Evolutionary conservation across 2,329 filamentous ascomycete genomes (phyloP).

Genomic region (Hypoxylon sp.): DNA sequence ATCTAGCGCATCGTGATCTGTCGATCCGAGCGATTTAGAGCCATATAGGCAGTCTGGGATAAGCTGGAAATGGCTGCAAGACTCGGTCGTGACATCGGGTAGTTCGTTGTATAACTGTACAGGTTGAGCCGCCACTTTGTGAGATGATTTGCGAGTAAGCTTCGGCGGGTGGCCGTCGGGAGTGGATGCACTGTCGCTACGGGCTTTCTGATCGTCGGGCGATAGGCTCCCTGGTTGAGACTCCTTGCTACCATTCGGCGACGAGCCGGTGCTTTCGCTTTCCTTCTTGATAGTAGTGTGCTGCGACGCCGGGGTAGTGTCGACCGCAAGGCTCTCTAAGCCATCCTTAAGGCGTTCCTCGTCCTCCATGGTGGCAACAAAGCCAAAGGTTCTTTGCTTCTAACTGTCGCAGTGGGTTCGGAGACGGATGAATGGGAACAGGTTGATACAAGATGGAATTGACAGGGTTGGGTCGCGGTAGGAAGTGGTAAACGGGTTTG

Average conservation of each 20-base stretch:
- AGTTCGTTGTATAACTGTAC: constrained; percentile 79
- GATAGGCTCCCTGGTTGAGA: constrained; percentile 62
- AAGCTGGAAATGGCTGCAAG: constrained; percentile 81
- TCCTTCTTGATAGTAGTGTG: constrained; percentile 59
- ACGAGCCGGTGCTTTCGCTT: constrained; percentile 56
- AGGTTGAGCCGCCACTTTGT: constrained; percentile 75
- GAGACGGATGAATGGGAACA: constrained; percentile 16
- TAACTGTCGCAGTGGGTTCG: constrained; percentile 25
- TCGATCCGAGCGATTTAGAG: constrained; percentile 90
- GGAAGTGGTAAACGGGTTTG: constrained; percentile 23
- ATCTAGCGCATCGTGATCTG: constrained; percentile 90
- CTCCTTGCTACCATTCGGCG: constrained; percentile 59
- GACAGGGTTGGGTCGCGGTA: constrained; percentile 17
- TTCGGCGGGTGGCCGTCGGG: constrained; percentile 75
- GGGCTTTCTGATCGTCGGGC: constrained; percentile 62
- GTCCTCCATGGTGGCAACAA: constrained; percentile 52
- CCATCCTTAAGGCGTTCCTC: constrained; percentile 52
- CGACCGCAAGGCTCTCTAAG: constrained; percentile 62
- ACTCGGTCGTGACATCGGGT: constrained; percentile 83
- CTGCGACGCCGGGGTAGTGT: constrained; percentile 54
- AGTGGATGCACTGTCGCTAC: constrained; percentile 64
- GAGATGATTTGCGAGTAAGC: constrained; percentile 79
- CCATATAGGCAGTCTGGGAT: constrained; percentile 91
- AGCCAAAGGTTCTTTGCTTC: constrained; percentile 15
- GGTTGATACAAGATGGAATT: constrained; percentile 31